These are phyloP conservation scores for Tripterygium wilfordii DNA, from an alignment of 177 flowering plant species.

Conservation along the genomic window DNA sequence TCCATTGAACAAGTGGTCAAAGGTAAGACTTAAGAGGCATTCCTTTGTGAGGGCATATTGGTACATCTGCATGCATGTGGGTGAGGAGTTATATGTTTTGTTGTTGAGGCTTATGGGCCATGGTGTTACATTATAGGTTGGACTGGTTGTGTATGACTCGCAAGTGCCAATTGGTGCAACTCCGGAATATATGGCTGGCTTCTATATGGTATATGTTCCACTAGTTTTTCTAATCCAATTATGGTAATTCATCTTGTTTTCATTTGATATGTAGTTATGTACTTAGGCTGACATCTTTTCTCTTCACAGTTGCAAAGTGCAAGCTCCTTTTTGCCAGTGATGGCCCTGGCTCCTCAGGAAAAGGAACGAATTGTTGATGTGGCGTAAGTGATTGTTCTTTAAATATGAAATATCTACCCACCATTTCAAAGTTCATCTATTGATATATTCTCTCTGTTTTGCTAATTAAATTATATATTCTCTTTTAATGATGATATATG, in stretches of 20 bases:
- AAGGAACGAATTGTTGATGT: constrained; percentile 83
- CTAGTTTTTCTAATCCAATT: neutral
- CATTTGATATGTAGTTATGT: neutral
- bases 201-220: constrained; percentile 61
- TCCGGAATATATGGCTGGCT: constrained; percentile 99
- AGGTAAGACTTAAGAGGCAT: constrained; percentile 37
- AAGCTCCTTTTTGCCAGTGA: constrained; percentile 89
- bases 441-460: neutral
- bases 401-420: neutral
- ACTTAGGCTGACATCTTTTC: neutral
- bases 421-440: neutral
- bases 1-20: constrained; percentile 96
- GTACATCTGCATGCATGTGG: too few relatives aligned
- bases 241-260: neutral
- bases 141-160: constrained; percentile 89
- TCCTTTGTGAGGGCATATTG: too few relatives aligned
- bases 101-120: neutral
- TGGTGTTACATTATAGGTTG: constrained; percentile 53
- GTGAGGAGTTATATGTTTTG: too few relatives aligned
- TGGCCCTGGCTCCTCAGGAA: constrained; percentile 99
- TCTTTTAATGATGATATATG: constrained; percentile 1
- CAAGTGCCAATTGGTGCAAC: constrained; percentile 99
- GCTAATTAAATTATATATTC: neutral
- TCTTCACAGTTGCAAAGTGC: constrained; percentile 85
- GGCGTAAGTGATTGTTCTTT: constrained; percentile 65